Conservation (phyloP, 306 rosid species). For the Abrus pulchellus region DNA sequence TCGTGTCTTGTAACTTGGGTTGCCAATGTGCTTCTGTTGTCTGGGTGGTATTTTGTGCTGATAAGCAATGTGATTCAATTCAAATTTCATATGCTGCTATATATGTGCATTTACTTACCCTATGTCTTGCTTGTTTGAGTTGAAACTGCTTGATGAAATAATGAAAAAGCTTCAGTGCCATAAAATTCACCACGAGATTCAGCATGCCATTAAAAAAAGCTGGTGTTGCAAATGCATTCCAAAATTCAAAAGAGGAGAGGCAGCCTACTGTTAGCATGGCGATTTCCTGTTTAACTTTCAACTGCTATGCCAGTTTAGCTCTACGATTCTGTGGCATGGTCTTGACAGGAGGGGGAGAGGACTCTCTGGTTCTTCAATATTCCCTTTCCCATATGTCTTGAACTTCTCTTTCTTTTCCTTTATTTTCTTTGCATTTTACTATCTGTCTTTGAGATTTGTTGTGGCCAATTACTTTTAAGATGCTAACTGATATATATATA, state of each 20-base stretch:
- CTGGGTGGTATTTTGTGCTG: too few relatives aligned
- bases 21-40: too few relatives aligned
- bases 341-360: neutral
- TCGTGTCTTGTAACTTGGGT: conserved; percentile 19
- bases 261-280: conserved; percentile 11
- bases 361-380: conserved; percentile 7
- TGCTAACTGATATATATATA: too few relatives aligned
- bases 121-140: neutral
- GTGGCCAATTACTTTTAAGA: neutral
- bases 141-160: neutral
- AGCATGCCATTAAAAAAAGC: neutral
- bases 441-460: conserved; percentile 18
- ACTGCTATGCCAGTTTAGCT: conserved; percentile 10
- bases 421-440: conserved; percentile 22
- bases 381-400: conserved; percentile 7
- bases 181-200: too few relatives aligned
- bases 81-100: neutral
- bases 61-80: too few relatives aligned
- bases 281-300: conserved; percentile 16
- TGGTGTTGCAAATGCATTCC: conserved; percentile 42
- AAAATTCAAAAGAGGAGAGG: neutral
- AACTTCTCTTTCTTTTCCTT: neutral
- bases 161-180: too few relatives aligned
- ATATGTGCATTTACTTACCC: neutral
- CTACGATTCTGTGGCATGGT: conserved; percentile 24